Evolutionary conservation across 2,329 filamentous ascomycete genomes (phyloP), one percentile per base, ranked within the genome.

Genomic region (Zymoseptoria brevis): DNA sequence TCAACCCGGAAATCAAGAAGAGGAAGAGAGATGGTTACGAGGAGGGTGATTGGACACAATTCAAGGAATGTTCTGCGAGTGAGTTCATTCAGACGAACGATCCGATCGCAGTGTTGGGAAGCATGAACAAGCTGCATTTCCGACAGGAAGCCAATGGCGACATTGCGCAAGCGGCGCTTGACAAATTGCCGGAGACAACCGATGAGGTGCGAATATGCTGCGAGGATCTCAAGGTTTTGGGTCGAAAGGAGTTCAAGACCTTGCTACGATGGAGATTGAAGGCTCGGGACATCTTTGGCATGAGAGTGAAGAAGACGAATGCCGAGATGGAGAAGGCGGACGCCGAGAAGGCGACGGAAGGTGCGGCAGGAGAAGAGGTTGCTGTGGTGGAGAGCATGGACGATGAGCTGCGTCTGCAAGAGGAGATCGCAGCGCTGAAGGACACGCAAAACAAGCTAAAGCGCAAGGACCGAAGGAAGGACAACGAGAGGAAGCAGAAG

Each of bases 1-100:
- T 93, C 80, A 96, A 99, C 66, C 94, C 94, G 0, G 94, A 99
- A 72, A 81, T 90, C 71, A 99, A 97, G 82, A 99, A 96, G 84
- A 81, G 94, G 60, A 97, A 96, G 83, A 83, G 94, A 79, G 93
- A 96, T 51, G 94, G 94, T 80, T 99, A 99, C 66, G 93, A 97
- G 66, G 94, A 99, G 75, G 93, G 90, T 41, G 91, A 99, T 66
- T 96, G 87, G 74, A 93, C 86, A 4, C 90, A 96, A 68, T 96
- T 88, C 79, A 96, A 96, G 73, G 90, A 96, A 70, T 83, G 89
- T 2, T 79, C 90, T 0, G 93, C 92, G 0, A 94, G 87, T 72
- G 90, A 96, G 57, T 99, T 97, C 72, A 92, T 99, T 63, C 88
- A 97, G 71, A 96, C 91, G 0, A 85, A 83, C 0, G 94, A 99